These are phyloP conservation scores for Colletotrichum sp. DNA, from an alignment of 2,329 filamentous ascomycete genomes.

Conservation along the genomic window DNA sequence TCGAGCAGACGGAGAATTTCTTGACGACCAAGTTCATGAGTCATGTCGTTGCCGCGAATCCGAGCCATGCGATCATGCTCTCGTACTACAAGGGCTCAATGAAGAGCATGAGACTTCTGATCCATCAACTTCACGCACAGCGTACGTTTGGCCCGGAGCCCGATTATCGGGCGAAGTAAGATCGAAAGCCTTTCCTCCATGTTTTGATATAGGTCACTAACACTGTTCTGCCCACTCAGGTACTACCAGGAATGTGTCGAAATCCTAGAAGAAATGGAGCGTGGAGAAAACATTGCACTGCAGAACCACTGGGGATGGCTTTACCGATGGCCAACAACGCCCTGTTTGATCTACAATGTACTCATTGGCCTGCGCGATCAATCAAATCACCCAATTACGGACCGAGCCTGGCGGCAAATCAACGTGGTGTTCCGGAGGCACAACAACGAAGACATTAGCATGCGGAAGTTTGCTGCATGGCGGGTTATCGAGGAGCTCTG, in stretches of 20 bases:
- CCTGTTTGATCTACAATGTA: slow-evolving; percentile 8
- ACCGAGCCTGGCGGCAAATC: slow-evolving; percentile 24
- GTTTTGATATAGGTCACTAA: not conserved
- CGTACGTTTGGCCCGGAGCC: not conserved
- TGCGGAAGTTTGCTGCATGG: slow-evolving; percentile 21
- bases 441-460: slow-evolving; percentile 20
- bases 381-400: slow-evolving; percentile 10
- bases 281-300: slow-evolving; percentile 11
- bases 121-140: not conserved
- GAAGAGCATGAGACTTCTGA: not conserved
- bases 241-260: slow-evolving; percentile 15
- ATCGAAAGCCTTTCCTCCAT: not conserved
- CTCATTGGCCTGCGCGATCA: slow-evolving; percentile 20
- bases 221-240: not conserved
- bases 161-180: slow-evolving; percentile 1
- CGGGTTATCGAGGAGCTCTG: slow-evolving; percentile 21
- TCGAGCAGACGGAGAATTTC: slow-evolving; percentile 7
- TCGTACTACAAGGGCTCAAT: not conserved
- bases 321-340: slow-evolving; percentile 20
- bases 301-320: slow-evolving; percentile 22
- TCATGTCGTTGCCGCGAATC: not conserved
- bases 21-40: slow-evolving; percentile 11
- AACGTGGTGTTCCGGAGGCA: slow-evolving; percentile 20
- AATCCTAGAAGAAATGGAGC: slow-evolving; percentile 21
- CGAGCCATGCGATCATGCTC: not conserved